Evolutionary conservation across 2,329 filamentous ascomycete genomes (phyloP).

Genomic region (Plenodomus lindquistii): DNA sequence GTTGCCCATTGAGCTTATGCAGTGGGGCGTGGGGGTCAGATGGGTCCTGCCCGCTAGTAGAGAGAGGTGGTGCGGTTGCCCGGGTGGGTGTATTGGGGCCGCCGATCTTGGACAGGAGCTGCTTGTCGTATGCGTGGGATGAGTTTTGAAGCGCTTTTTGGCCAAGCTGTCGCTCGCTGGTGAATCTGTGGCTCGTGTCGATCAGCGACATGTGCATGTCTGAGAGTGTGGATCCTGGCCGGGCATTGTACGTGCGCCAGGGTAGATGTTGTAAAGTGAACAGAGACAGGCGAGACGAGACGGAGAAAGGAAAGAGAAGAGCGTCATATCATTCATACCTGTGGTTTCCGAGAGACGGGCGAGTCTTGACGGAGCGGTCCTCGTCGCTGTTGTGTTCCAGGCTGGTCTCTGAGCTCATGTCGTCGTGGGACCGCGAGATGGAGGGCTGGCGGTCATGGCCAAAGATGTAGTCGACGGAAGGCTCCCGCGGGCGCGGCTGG

Average conservation of each 20-base stretch:
- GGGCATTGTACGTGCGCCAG: too few relatives aligned
- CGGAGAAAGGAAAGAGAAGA: background rate
- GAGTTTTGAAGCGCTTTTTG: conserved; percentile 61
- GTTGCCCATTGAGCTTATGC: conserved; percentile 48
- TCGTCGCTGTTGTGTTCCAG: conserved; percentile 41
- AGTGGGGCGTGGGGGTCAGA: conserved; percentile 43
- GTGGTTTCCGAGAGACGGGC: conserved; percentile 47
- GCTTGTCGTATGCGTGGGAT: conserved; percentile 66
- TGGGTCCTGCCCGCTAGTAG: conserved; percentile 39
- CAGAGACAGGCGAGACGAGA: background rate
- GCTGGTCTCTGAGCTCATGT: conserved; percentile 41
- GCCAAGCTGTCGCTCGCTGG: conserved; percentile 63
- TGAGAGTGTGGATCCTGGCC: background rate
- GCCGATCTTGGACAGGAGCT: conserved; percentile 64
- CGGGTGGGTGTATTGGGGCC: conserved; percentile 61
- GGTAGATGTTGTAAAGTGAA: too few relatives aligned
- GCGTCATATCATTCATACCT: conserved; percentile 41
- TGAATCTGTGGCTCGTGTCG: conserved; percentile 49
- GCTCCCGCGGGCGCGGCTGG: conserved; percentile 28
- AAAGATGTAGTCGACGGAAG: conserved; percentile 35
- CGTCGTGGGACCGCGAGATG: conserved; percentile 41
- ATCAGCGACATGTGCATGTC: conserved; percentile 1
- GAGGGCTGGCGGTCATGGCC: conserved; percentile 45
- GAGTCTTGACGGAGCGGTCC: conserved; percentile 37
- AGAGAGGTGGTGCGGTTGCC: conserved; percentile 37